Evolutionary conservation across 805 yeast genomes (phyloP).

Genomic region (Ogataea glucozyma): DNA sequence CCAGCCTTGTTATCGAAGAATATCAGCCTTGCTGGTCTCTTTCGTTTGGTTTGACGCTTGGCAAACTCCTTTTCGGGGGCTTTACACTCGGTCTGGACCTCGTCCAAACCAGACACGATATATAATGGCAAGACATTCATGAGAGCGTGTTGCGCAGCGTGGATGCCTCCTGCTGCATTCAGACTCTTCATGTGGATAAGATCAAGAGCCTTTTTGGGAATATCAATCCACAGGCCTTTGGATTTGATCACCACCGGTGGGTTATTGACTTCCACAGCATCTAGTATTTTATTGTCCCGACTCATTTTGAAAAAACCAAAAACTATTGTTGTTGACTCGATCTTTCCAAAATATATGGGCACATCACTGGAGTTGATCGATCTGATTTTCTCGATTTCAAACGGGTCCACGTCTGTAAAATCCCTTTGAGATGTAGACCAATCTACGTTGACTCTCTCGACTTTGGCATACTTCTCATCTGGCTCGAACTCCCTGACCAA

Average conservation of each 20-base stretch:
- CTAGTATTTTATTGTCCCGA: slow-evolving; percentile 74
- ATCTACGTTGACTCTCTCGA: slow-evolving; percentile 85
- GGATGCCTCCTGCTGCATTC: slow-evolving; percentile 88
- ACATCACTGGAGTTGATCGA: slow-evolving; percentile 50
- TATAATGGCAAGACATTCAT: slow-evolving; percentile 76
- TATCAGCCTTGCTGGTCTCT: slow-evolving; percentile 83
- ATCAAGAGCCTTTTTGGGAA: slow-evolving; percentile 66
- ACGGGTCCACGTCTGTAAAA: slow-evolving; percentile 89
- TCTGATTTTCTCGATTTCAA: slow-evolving; percentile 63
- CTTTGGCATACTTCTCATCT: slow-evolving; percentile 79
- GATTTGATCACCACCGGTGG: slow-evolving; percentile 74
- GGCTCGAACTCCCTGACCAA: slow-evolving; percentile 81
- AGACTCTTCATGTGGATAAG: slow-evolving; percentile 56
- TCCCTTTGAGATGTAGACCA: slow-evolving; percentile 94
- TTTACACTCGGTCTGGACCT: slow-evolving; percentile 89
- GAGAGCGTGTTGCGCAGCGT: slow-evolving; percentile 91
- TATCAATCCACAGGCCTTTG: slow-evolving; percentile 90
- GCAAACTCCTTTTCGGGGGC: slow-evolving; percentile 98
- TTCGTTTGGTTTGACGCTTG: slow-evolving; percentile 63
- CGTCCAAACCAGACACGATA: slow-evolving; percentile 72
- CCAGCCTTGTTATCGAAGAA: slow-evolving; percentile 88
- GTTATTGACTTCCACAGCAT: slow-evolving; percentile 87
- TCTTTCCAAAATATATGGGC: slow-evolving; percentile 75
- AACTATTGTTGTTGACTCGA: slow-evolving; percentile 71
- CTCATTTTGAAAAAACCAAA: slow-evolving; percentile 93